Conservation (phyloP, 148 eudicot species). For the Camellia sinensis region DNA sequence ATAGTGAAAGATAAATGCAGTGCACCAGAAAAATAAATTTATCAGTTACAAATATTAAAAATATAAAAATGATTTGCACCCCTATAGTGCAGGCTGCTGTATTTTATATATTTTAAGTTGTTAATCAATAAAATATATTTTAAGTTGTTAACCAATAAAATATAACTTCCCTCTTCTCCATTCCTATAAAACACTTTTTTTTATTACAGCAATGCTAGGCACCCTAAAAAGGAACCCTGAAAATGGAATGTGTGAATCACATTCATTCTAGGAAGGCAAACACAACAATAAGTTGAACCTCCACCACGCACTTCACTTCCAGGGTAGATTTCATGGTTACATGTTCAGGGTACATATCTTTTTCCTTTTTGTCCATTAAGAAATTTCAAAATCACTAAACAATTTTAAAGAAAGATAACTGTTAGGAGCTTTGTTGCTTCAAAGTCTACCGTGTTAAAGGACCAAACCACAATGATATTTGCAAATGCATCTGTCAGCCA, state of each 20-base stretch:
- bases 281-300: no score
- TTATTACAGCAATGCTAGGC: no score
- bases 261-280: no score
- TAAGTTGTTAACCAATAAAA: neutral
- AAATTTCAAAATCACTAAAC: slow-evolving; percentile 3
- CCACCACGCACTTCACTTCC: no score
- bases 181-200: neutral
- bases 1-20: neutral
- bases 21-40: neutral
- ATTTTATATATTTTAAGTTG: neutral
- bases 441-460: neutral
- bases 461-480: neutral
- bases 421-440: neutral
- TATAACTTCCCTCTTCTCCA: neutral
- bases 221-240: no score
- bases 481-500: neutral
- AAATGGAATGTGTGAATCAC: no score
- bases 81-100: neutral
- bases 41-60: neutral
- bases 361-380: neutral
- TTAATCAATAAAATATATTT: neutral
- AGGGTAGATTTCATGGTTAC: no score
- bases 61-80: neutral
- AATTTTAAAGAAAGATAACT: neutral
- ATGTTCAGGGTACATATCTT: no score